Evolutionary conservation across 306 rosid species (phyloP).

Genomic region (Casuarina cunninghamiana): DNA sequence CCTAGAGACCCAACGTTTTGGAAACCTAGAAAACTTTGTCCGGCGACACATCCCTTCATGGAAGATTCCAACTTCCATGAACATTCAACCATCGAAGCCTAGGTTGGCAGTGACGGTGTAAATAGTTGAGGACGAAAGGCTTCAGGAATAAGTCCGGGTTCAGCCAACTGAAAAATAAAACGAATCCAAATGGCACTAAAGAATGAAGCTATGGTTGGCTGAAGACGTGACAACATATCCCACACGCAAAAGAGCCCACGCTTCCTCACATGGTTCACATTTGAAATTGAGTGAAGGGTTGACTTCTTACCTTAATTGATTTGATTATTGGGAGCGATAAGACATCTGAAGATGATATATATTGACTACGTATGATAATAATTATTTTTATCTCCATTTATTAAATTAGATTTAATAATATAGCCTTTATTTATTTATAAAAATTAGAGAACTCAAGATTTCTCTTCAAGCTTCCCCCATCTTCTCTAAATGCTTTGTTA

Average conservation of each 20-base stretch:
- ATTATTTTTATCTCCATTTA: no score
- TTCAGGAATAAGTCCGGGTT: slow-evolving; percentile 6
- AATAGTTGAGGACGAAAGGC: slow-evolving; percentile 23
- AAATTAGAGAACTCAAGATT: no score
- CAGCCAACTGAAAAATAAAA: slow-evolving; percentile 23
- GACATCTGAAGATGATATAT: no score
- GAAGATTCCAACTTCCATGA: slow-evolving; percentile 28
- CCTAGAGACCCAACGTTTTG: not conserved
- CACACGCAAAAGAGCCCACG: no score
- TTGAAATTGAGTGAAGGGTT: no score
- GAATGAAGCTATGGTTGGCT: no score
- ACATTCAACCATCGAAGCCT: slow-evolving; percentile 9
- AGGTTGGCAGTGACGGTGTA: slow-evolving; percentile 37
- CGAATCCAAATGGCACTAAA: slow-evolving; percentile 27
- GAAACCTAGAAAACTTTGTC: slow-evolving; percentile 22
- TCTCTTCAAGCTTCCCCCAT: no score
- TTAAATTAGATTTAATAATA: slow-evolving; percentile 21
- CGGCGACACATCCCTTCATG: slow-evolving; percentile 9
- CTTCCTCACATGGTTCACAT: no score
- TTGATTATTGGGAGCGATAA: no score
- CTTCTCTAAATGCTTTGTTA: not conserved
- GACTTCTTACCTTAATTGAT: no score
- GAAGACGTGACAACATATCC: no score
- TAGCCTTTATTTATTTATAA: not conserved
- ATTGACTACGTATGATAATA: no score